These are phyloP conservation scores for Pichia cabralensis DNA, from an alignment of 805 yeast species.

Conservation along the genomic window DNA sequence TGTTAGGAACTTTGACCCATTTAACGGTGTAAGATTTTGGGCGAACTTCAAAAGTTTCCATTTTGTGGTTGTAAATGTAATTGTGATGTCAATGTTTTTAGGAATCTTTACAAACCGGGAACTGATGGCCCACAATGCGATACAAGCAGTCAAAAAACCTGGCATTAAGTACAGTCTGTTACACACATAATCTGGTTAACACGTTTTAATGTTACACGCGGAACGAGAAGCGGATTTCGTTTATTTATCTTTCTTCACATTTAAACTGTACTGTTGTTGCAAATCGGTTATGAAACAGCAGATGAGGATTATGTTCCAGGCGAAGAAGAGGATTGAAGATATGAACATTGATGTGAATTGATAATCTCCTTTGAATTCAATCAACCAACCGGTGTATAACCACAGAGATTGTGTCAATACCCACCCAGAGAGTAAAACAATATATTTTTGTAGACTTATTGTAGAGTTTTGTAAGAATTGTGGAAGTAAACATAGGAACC, in stretches of 20 bases:
- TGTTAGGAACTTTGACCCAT: slow-evolving; percentile 76
- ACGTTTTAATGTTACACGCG: too few relatives aligned
- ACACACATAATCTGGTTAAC: too few relatives aligned
- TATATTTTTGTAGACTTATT: slow-evolving; percentile 30
- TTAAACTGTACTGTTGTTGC: not conserved
- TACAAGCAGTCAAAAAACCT: too few relatives aligned
- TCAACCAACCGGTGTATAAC: slow-evolving; percentile 65
- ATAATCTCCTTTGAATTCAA: slow-evolving; percentile 89
- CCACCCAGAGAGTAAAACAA: slow-evolving; percentile 47
- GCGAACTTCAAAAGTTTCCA: slow-evolving; percentile 77
- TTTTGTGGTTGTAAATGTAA: not conserved
- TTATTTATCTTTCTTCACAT: not conserved
- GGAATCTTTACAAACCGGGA: too few relatives aligned
- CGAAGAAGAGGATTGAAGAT: slow-evolving; percentile 19
- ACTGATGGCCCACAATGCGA: too few relatives aligned
- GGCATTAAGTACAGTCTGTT: too few relatives aligned
- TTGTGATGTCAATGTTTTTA: too few relatives aligned
- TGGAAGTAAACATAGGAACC: slow-evolving; percentile 86
- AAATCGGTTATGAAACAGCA: slow-evolving; percentile 15
- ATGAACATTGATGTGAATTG: too few relatives aligned
- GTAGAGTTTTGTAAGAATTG: slow-evolving; percentile 45
- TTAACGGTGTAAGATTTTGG: slow-evolving; percentile 82
- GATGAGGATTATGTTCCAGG: slow-evolving; percentile 17
- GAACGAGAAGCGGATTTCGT: too few relatives aligned
- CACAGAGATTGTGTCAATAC: slow-evolving; percentile 60